These are phyloP conservation scores for Farysia itapuensis DNA, from an alignment of 1,284 basidiomycete species.

Conservation along the genomic window DNA sequence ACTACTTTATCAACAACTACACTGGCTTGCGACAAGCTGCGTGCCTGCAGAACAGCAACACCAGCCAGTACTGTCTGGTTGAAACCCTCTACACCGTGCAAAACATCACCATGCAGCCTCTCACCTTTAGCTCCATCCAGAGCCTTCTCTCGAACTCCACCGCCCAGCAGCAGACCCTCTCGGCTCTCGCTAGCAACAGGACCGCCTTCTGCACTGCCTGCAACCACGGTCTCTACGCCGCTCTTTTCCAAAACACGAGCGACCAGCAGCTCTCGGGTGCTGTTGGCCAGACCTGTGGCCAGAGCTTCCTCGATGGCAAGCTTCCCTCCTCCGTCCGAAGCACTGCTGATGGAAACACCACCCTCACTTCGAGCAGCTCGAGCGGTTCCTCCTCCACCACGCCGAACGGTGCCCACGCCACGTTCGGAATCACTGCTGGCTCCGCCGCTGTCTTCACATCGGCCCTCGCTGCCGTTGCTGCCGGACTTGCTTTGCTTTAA, in stretches of 20 bases:
- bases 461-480: constrained; percentile 17
- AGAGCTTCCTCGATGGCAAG: constrained; percentile 16
- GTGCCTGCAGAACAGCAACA: constrained; percentile 10
- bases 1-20: constrained; percentile 30
- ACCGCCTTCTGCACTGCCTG: constrained; percentile 36
- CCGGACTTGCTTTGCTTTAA: constrained; percentile 21
- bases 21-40: constrained; percentile 11
- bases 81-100: constrained; percentile 19
- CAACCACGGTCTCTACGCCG: constrained; percentile 25
- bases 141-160: constrained; percentile 6
- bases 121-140: constrained; percentile 10
- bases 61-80: constrained; percentile 8
- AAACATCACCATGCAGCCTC: constrained; percentile 9
- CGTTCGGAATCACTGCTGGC: constrained; percentile 1
- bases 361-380: constrained; percentile 7
- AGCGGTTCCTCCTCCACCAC: neutral
- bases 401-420: constrained; percentile 1
- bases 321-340: constrained; percentile 15
- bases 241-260: constrained; percentile 14
- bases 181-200: constrained; percentile 11
- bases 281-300: constrained; percentile 13
- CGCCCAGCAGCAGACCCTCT: constrained; percentile 6
- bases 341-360: constrained; percentile 24
- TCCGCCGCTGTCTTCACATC: constrained; percentile 5
- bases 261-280: constrained; percentile 10